Evolutionary conservation across 257 asterid species (phyloP), one percentile per base, ranked within the genome.

Genomic region (Rubia yunnanensis): DNA sequence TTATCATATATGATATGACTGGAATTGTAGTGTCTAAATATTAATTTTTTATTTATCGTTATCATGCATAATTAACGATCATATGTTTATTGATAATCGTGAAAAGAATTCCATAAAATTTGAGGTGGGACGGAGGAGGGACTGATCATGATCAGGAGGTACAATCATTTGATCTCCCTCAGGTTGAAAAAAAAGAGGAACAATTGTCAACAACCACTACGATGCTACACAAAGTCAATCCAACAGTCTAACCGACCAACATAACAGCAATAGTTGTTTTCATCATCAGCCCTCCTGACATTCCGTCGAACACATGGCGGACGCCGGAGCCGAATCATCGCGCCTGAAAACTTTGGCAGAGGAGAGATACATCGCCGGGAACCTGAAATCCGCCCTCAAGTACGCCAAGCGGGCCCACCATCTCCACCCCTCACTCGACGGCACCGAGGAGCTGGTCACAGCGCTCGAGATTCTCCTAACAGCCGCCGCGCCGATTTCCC

Each of bases 321-420:
- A 46, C 41, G 13, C 49, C 63, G 10, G 46, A 54, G 36, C 61
- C 3, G 46, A 23, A 68, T 78, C 94, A 5, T 72, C 69, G 55
- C 80, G 79, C 69, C 88, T 91, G 73, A 86, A 84, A 79, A 27
- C 66, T 63, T 62, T 82, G 64, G 90, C 98, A 15, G 95, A 81
- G 75, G 70, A 82, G 24, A 77, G 67, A 3, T 88, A 80, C 84
- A 24, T 46, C n/a, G 80, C 90, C 50, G 84, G 84, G 50, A 54
- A 84, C 75, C 87, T 91, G 31, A 72, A 73, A 22, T 85, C 88
- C 64, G 95, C 96, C 70, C 18, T 83, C 28, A 79, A 79, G 11
- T 67, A 67, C 72, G 96, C 95, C 79, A 85, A 83, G 66, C 88
- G 86, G 50, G 96, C 96, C 23, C 80, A 55, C 68, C 74, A 75